These are phyloP conservation scores for Candida yuanshanica DNA, from an alignment of 805 yeast genomes.

Conservation along the genomic window DNA sequence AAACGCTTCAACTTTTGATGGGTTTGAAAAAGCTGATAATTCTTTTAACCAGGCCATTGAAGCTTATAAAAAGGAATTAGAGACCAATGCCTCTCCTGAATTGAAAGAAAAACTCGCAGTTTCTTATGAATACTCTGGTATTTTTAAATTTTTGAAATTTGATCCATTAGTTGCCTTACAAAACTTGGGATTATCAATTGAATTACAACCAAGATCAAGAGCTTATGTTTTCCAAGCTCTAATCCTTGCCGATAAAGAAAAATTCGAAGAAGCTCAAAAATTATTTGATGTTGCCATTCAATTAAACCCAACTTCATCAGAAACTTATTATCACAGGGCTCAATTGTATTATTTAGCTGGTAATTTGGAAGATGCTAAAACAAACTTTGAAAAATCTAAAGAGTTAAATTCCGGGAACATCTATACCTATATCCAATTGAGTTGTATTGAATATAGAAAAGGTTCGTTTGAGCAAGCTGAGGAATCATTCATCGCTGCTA, in stretches of 20 bases:
- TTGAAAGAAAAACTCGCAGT: slow-evolving; percentile 45
- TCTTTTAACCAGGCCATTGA: slow-evolving; percentile 52
- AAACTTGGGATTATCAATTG: slow-evolving; percentile 60
- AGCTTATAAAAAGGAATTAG: slow-evolving; percentile 30
- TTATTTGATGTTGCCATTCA: slow-evolving; percentile 70
- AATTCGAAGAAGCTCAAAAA: slow-evolving; percentile 58
- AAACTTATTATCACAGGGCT: slow-evolving; percentile 89
- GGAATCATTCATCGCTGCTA: slow-evolving; percentile 62
- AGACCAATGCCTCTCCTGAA: slow-evolving; percentile 19
- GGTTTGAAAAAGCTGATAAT: slow-evolving; percentile 33
- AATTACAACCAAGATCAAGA: slow-evolving; percentile 69
- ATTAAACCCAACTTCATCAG: slow-evolving; percentile 67
- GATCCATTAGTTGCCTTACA: slow-evolving; percentile 60
- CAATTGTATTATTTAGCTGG: slow-evolving; percentile 83
- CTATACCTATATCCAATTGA: slow-evolving; percentile 85
- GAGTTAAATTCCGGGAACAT: slow-evolving; percentile 70
- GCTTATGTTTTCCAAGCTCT: slow-evolving; percentile 79
- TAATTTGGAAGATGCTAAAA: slow-evolving; percentile 66
- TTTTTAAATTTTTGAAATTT: slow-evolving; percentile 76
- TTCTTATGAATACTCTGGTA: slow-evolving; percentile 80
- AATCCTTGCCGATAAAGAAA: slow-evolving; percentile 75
- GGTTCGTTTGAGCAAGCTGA: slow-evolving; percentile 55
- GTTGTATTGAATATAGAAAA: slow-evolving; percentile 83
- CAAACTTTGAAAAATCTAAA: slow-evolving; percentile 70
- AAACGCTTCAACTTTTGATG: slow-evolving; percentile 34